phyloP scores from a whole-genome alignment of 331 rosid species.

The Quercus lobata region DNA sequence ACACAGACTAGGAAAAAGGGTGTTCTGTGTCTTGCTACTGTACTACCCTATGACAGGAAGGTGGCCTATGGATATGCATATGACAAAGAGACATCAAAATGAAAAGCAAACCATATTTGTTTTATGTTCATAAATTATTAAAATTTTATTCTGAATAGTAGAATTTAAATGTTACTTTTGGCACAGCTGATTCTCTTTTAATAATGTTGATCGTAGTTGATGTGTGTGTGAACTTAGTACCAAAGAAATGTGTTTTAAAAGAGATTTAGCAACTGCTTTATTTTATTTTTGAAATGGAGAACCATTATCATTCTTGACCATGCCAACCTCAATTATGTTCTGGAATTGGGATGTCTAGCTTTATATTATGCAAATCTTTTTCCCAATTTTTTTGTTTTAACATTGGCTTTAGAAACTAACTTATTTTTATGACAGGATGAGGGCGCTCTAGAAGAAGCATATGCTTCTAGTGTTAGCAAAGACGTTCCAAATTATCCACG shows the following conservation, averaged over 20 bases:
- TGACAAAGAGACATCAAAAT: neutral
- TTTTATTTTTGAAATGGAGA: neutral
- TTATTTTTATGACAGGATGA: constrained; percentile 47
- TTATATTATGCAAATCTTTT: neutral
- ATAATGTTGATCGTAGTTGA: neutral
- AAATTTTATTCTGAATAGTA: neutral
- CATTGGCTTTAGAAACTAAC: constrained; percentile 13
- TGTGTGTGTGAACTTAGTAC: neutral
- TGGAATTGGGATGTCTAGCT: neutral
- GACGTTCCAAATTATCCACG: constrained; percentile 54
- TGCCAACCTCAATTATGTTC: neutral
- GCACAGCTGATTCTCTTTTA: neutral
- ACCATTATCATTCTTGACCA: neutral
- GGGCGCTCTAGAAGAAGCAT: constrained; percentile 57
- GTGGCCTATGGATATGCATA: neutral
- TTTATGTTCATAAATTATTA: neutral
- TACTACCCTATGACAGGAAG: neutral
- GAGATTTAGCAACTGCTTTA: neutral
- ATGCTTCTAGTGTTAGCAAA: constrained; percentile 46
- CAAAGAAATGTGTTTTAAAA: neutral
- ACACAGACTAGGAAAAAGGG: neutral
- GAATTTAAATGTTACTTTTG: neutral
- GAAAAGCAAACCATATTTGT: neutral
- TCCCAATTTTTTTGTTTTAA: neutral
- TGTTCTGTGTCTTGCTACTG: neutral